These are phyloP conservation scores for Debaryomycetaceae sp. DNA, from an alignment of 1,139 yeast species.

Conservation along the genomic window DNA sequence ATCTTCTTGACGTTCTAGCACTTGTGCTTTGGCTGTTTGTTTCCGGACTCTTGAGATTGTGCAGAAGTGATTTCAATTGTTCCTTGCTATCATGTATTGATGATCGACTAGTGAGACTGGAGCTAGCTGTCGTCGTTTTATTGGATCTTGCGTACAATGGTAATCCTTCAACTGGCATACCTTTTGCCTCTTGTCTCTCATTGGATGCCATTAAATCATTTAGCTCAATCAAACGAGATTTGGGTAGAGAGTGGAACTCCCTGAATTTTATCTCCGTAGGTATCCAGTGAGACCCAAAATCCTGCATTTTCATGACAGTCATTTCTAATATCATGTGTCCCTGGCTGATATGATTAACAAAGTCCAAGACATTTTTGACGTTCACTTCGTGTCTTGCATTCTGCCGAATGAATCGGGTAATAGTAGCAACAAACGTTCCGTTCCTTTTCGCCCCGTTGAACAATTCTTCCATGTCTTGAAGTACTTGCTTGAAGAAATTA, in stretches of 20 bases:
- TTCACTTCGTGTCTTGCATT: conserved; percentile 36
- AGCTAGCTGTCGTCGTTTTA: neutral
- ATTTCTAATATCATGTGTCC: conserved; percentile 24
- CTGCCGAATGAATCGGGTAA: conserved; percentile 48
- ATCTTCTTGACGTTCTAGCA: conserved; percentile 23
- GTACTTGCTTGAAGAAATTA: conserved; percentile 23
- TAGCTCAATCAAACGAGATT: conserved; percentile 13
- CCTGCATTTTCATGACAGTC: conserved; percentile 23
- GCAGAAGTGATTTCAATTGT: conserved; percentile 7
- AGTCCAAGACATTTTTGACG: conserved; percentile 36
- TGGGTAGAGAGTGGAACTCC: conserved; percentile 30
- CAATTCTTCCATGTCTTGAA: conserved; percentile 38
- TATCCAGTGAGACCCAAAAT: conserved; percentile 36
- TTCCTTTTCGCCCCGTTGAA: conserved; percentile 50
- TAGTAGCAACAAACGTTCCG: conserved; percentile 48
- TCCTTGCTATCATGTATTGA: conserved; percentile 5
- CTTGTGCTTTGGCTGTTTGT: neutral
- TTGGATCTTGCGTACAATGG: neutral
- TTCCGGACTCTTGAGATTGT: neutral
- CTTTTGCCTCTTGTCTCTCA: neutral
- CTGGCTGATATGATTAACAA: conserved; percentile 35
- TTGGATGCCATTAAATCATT: neutral
- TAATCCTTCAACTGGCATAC: neutral
- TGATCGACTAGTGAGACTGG: neutral
- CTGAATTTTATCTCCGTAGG: conserved; percentile 36